Evolutionary conservation across 352 stramenopile genomes (phyloP).

Genomic region (Phytophthora sp.): DNA sequence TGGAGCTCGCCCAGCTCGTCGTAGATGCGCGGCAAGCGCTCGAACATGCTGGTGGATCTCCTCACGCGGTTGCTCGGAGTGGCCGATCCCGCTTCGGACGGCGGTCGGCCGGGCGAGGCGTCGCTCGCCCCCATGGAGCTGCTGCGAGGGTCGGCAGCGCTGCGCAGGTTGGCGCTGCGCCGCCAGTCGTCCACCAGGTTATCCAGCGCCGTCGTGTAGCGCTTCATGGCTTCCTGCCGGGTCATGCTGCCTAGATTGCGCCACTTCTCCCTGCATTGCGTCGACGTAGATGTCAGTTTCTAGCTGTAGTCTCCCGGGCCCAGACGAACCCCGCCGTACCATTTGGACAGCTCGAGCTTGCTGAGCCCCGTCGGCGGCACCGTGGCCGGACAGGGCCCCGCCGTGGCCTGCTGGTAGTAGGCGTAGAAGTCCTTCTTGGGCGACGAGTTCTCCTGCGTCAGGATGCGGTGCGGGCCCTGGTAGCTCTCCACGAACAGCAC

Average conservation of each 20-base stretch:
- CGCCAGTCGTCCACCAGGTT: slow-evolving; percentile 86
- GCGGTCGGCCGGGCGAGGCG: slow-evolving; percentile 11
- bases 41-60: slow-evolving; percentile 67
- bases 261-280: slow-evolving; percentile 72
- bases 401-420: slow-evolving; percentile 77
- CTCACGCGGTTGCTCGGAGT: slow-evolving; percentile 13
- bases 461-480: slow-evolving; percentile 77
- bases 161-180: slow-evolving; percentile 55
- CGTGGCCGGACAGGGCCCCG: slow-evolving; percentile 50
- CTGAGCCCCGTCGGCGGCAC: slow-evolving; percentile 38
- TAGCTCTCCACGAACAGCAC: slow-evolving; percentile 87
- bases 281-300: not conserved
- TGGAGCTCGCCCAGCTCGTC: slow-evolving; percentile 73
- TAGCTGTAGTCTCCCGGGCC: too few relatives aligned
- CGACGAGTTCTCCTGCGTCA: slow-evolving; percentile 75
- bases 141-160: not conserved
- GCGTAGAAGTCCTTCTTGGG: slow-evolving; percentile 84
- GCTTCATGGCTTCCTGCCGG: slow-evolving; percentile 79
- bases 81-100: slow-evolving; percentile 23
- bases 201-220: slow-evolving; percentile 77
- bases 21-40: slow-evolving; percentile 68
- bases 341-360: slow-evolving; percentile 68
- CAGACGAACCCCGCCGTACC: too few relatives aligned
- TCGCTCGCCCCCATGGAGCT: slow-evolving; percentile 14
- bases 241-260: slow-evolving; percentile 67